Conservation (phyloP, 495 filamentous ascomycete genomes). For the Letharia columbiana region DNA sequence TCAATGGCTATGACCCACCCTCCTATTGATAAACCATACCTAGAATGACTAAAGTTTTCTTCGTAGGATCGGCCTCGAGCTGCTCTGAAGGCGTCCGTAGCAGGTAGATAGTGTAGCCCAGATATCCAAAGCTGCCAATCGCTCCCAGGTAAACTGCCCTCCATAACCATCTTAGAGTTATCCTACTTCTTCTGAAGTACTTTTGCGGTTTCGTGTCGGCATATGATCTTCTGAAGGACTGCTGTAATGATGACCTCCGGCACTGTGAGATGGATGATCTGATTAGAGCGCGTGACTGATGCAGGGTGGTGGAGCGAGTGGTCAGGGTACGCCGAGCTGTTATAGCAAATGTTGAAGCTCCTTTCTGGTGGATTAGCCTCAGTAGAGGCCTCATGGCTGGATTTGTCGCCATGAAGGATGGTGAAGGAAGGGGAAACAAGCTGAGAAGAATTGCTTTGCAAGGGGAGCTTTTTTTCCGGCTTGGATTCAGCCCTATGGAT, state of each 20-base stretch:
- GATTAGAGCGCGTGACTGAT: constrained; percentile 16
- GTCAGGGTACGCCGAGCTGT: constrained; percentile 19
- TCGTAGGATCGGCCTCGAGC: constrained; percentile 66
- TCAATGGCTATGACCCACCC: constrained; percentile 14
- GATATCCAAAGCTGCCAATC: constrained; percentile 56
- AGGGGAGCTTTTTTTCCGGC: constrained; percentile 8
- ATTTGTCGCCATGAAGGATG: constrained; percentile 17
- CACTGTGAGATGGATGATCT: constrained; percentile 15
- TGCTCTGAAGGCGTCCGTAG: constrained; percentile 77
- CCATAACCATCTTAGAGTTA: constrained; percentile 61
- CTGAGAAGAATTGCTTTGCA: background rate
- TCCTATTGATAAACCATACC: constrained; percentile 47
- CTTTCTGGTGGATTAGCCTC: background rate
- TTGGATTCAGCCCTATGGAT: constrained; percentile 11
- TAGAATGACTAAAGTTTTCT: constrained; percentile 96
- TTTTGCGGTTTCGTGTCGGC: constrained; percentile 26
- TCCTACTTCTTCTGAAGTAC: constrained; percentile 30
- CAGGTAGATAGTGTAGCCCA: constrained; percentile 73
- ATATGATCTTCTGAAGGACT: constrained; percentile 24
- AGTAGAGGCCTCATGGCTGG: constrained; percentile 17
- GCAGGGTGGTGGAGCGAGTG: constrained; percentile 10
- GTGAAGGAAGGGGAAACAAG: background rate
- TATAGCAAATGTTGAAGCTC: constrained; percentile 1
- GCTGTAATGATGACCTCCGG: constrained; percentile 11
- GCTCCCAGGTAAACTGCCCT: constrained; percentile 62